Conservation (phyloP, 202 grass and related monocot genomes). For the Musa balbisiana region DNA sequence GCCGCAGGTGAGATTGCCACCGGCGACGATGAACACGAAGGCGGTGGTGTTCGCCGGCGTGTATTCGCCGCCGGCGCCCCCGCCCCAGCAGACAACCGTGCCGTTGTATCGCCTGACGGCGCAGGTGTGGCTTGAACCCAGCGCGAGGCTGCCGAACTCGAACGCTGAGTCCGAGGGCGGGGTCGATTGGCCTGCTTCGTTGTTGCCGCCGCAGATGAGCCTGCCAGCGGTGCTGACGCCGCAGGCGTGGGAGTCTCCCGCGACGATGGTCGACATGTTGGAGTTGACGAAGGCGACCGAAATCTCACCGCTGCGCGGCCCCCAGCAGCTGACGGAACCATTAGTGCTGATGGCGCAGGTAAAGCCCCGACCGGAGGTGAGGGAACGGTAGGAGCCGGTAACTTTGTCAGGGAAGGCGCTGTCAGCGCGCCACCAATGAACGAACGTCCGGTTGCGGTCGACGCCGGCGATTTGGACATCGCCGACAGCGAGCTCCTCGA, state of each 20-base stretch:
- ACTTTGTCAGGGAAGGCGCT: background rate
- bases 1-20: slow-evolving; percentile 62
- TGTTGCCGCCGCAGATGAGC: slow-evolving; percentile 38
- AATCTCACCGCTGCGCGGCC: slow-evolving; percentile 24
- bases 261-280: slow-evolving; percentile 33
- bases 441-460: background rate
- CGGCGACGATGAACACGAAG: slow-evolving; percentile 63
- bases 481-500: slow-evolving; percentile 43
- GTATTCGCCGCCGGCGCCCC: background rate
- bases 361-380: slow-evolving; percentile 68
- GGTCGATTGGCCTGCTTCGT: slow-evolving; percentile 23
- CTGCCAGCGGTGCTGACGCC: slow-evolving; percentile 23
- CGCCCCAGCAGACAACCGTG: slow-evolving; percentile 59
- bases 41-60: slow-evolving; percentile 14
- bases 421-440: slow-evolving; percentile 51
- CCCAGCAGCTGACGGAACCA: slow-evolving; percentile 59
- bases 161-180: background rate
- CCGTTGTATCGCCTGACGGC: slow-evolving; percentile 32
- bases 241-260: slow-evolving; percentile 45
- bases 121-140: slow-evolving; percentile 56
- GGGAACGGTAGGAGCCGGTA: slow-evolving; percentile 18
- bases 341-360: slow-evolving; percentile 41
- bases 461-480: slow-evolving; percentile 46
- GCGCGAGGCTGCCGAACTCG: slow-evolving; percentile 31
- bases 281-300: slow-evolving; percentile 28